Base-by-base conservation (phyloP, 345 rosid species). In the Camelina laxa region DNA sequence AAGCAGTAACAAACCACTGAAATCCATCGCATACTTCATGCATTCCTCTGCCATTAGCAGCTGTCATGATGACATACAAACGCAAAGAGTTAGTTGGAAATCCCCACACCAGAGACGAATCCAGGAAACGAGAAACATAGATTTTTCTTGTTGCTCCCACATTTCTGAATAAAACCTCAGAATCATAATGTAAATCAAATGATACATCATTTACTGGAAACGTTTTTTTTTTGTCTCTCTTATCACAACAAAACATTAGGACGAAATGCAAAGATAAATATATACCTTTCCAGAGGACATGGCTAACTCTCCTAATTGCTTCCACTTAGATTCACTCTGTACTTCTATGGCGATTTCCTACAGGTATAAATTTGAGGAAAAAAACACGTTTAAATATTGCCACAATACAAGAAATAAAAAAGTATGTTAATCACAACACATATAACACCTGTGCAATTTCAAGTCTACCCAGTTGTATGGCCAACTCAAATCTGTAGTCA, bases 41-140 rank as follows among this genome's bases (percentile, higher is more conserved):
- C 98, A 96, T 33, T 91, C 97, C 85, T 92, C 98, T 36, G 99
- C 99, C 98, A 96, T 88, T 82, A 84, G 91, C 82, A 96, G 80
- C 99, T 96, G 93, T 85, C 82, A 67, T 66, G 42, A 44, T 65
- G 79, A 39, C 22, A 56, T 49, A 14, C 19, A 71, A 59, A 63
- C 60, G 1, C n/a, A 80, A 69, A 55, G 27, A 61, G 54, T 66
- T 60, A 65, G 27, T 35, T 51, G 49, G 20, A 69, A 15, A 53
- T 53, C 19, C 30, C 15, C 48, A 53, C 10, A 53, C 2, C 27
- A 41, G 21, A 45, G 14, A 76, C 4, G 13, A 49, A 60, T 15
- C 36, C 53, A 45, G 58, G 58, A 74, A 42, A 66, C 42, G 39
- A 51, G 35, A 58, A 66, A 58, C 49, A 19, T 5, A 57, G 9